phyloP scores from a whole-genome alignment of 257 asterid genomes.

The Przewalskia tangutica region DNA sequence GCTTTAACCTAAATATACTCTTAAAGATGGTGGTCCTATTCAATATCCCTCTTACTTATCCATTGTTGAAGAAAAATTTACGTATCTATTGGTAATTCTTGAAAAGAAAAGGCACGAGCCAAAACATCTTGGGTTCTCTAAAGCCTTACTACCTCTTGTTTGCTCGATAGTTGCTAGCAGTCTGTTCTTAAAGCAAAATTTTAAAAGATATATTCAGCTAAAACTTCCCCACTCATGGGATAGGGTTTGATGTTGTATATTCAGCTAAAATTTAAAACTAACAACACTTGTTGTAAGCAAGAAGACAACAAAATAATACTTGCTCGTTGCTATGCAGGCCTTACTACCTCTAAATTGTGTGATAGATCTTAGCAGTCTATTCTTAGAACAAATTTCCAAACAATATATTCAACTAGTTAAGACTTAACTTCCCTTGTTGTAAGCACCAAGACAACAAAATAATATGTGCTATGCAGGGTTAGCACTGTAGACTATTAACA shows the following conservation, averaged over 20 bases:
- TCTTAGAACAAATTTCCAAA: background rate
- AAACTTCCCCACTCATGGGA: background rate
- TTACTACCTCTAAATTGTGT: background rate
- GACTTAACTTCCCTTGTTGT: background rate
- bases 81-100: background rate
- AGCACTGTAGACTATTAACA: background rate
- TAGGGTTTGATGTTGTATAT: no score
- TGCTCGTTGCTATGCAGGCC: background rate
- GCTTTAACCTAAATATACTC: background rate
- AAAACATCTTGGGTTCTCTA: background rate
- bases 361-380: background rate
- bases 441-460: background rate
- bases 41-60: background rate
- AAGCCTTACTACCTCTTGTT: background rate
- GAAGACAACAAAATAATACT: background rate
- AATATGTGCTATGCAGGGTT: background rate
- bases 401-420: background rate
- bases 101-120: background rate
- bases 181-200: background rate
- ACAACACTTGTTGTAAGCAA: background rate
- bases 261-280: background rate
- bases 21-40: background rate
- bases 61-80: background rate
- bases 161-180: background rate
- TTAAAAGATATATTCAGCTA: background rate